phyloP scores from a whole-genome alignment of 257 asterid genomes.

The Ophiorrhiza pumila region DNA sequence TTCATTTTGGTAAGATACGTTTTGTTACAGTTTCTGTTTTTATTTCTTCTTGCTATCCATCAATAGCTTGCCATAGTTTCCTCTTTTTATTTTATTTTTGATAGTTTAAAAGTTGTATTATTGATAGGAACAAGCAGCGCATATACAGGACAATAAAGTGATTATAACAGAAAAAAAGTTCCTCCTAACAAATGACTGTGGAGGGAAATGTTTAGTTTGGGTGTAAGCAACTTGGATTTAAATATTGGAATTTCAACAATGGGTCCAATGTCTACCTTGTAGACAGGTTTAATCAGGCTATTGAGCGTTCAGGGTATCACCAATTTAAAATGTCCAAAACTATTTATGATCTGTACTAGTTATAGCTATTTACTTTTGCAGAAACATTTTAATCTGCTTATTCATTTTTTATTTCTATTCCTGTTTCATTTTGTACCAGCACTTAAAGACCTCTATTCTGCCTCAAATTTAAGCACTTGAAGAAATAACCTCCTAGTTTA shows the following conservation, averaged over 20 bases:
- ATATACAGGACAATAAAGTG: not conserved
- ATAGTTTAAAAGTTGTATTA: not conserved
- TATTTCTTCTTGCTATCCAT: not conserved
- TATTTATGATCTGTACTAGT: not conserved
- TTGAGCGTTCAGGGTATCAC: not conserved
- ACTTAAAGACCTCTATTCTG: not conserved
- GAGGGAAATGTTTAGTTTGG: not conserved
- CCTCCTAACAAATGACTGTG: not conserved
- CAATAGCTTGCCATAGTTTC: not conserved
- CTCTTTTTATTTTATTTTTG: not conserved
- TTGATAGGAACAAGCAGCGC: not conserved
- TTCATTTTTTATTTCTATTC: not conserved
- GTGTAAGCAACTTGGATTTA: not conserved
- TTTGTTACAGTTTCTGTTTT: slow-evolving; percentile 5
- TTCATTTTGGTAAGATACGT: slow-evolving; percentile 69
- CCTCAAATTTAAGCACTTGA: not conserved
- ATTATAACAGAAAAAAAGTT: not conserved
- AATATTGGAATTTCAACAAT: not conserved
- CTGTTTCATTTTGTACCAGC: not conserved
- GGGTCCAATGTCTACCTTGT: not conserved
- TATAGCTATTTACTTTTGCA: not conserved
- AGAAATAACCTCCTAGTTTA: not conserved
- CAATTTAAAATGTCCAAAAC: too few species aligned
- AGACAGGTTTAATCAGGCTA: not conserved
- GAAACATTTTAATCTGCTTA: not conserved